Evolutionary conservation across 305 asterid genomes (phyloP).

Genomic region (Fraxinus greggii): DNA sequence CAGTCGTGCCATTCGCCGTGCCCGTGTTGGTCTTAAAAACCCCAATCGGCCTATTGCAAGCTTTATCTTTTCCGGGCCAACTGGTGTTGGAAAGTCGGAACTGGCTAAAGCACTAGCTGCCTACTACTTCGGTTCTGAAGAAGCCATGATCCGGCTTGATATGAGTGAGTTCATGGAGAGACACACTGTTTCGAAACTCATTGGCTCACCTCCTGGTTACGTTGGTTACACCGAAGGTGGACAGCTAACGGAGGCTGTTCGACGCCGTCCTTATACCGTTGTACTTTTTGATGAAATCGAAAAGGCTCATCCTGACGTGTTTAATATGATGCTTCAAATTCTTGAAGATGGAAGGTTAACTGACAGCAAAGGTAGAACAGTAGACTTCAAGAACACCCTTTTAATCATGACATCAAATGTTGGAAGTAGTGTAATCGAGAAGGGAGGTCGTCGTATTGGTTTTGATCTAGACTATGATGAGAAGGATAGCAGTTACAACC

Average conservation of each 20-base stretch:
- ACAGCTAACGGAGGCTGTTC: conserved; percentile 91
- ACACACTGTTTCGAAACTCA: conserved; percentile 92
- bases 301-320: conserved; percentile 94
- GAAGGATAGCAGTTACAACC: conserved; percentile 82
- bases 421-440: conserved; percentile 89
- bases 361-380: conserved; percentile 95
- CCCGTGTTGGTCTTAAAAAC: conserved; percentile 96
- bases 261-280: conserved; percentile 94
- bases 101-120: conserved; percentile 89
- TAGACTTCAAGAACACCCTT: conserved; percentile 95
- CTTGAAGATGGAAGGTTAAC: conserved; percentile 94
- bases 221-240: conserved; percentile 98
- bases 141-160: conserved; percentile 95
- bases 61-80: conserved; percentile 95
- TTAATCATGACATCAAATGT: conserved; percentile 95
- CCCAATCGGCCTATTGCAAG: conserved; percentile 97
- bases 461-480: conserved; percentile 79
- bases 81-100: conserved; percentile 98
- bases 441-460: conserved; percentile 90
- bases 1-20: conserved; percentile 94
- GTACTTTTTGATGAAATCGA: conserved; percentile 93
- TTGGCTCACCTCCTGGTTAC: conserved; percentile 96
- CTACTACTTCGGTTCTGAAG: conserved; percentile 96
- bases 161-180: conserved; percentile 99
- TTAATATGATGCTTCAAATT: conserved; percentile 98